Conservation (phyloP, 176 grass and related monocot genomes). For the Hordeum marinum region DNA sequence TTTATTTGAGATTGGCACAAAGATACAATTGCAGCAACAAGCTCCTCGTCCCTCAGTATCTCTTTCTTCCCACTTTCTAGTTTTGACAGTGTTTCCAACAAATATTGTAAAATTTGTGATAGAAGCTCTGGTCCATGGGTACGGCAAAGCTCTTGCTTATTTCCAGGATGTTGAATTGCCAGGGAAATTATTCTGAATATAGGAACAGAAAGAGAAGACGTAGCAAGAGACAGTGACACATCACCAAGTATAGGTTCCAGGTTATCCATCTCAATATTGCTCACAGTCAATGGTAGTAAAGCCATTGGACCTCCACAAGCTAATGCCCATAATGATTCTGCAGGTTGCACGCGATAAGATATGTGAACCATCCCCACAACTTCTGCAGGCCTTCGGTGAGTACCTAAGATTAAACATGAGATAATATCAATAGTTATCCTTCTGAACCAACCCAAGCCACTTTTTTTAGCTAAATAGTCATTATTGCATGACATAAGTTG, state of each 20-base stretch:
- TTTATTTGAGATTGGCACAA: slow-evolving; percentile 62
- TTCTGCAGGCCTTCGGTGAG: slow-evolving; percentile 80
- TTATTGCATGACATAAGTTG: not conserved
- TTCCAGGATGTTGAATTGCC: slow-evolving; percentile 73
- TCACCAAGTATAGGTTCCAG: slow-evolving; percentile 84
- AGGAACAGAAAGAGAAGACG: slow-evolving; percentile 75
- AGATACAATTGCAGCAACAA: slow-evolving; percentile 69
- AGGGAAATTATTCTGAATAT: slow-evolving; percentile 95
- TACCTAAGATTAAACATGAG: slow-evolving; percentile 64
- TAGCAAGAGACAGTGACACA: slow-evolving; percentile 64
- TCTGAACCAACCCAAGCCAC: not conserved
- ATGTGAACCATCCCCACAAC: slow-evolving; percentile 87
- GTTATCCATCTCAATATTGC: slow-evolving; percentile 85
- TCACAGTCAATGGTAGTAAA: slow-evolving; percentile 86
- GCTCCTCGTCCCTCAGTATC: slow-evolving; percentile 58
- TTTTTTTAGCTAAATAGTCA: not conserved
- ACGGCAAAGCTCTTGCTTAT: slow-evolving; percentile 65
- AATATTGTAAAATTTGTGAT: slow-evolving; percentile 64
- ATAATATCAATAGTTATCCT: slow-evolving; percentile 36
- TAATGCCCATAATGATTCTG: slow-evolving; percentile 93
- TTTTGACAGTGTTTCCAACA: slow-evolving; percentile 64
- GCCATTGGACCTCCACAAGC: slow-evolving; percentile 86
- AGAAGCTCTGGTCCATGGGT: slow-evolving; percentile 73
- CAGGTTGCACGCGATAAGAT: slow-evolving; percentile 62
- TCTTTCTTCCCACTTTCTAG: slow-evolving; percentile 52